Evolutionary conservation across 441 rosid genomes (phyloP), one percentile per base, ranked within the genome.

Genomic region (Pelargonium myrrhifolium): DNA sequence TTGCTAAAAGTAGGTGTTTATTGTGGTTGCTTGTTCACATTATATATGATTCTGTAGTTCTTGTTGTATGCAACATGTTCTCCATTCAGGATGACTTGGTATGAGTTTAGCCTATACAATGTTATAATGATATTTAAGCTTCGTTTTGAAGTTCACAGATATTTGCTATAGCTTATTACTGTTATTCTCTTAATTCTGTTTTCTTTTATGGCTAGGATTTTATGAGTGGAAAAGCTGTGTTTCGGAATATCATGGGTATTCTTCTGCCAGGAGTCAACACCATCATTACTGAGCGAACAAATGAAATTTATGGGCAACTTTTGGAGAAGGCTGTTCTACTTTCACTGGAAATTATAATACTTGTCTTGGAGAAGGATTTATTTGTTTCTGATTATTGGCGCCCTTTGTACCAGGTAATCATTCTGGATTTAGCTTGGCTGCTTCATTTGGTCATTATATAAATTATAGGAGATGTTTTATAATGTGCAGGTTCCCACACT

Each of bases 151-250:
- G n/a, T 37, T 35, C 24, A 12, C 49, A 17, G 7, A 39, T 40
- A 63, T 63, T 35, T 63, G 22, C 49, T 37, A 37, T 63, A n/a
- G 47, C 64, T 35, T 4, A 56, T 26, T 18, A 35, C 10, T 63
- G 10, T 26, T 18, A 35, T 17, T 63, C 9, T 65, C 39, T 67
- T 60, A 56, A 67, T 18, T 9, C 61, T 68, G 31, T 69, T 58
- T 11, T 68, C n/a, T 47, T 65, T 73, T 69, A 43, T 72, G 71
- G 69, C 28, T 83, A 93, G 99, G 99, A 94, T 80, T 94, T 94
- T 85, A 94, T 94, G 99, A 89, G 99, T 72, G 99, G 97, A 72
- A 89, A 89, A 84, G 78, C 87, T 75, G 88, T 84, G 42, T 88
- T 87, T 75, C 90, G 91, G 49, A 94, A 92, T 79, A 83, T 92